Evolutionary conservation across 306 rosid genomes (phyloP), one percentile per base, ranked within the genome.

Genomic region (Prunus padus): DNA sequence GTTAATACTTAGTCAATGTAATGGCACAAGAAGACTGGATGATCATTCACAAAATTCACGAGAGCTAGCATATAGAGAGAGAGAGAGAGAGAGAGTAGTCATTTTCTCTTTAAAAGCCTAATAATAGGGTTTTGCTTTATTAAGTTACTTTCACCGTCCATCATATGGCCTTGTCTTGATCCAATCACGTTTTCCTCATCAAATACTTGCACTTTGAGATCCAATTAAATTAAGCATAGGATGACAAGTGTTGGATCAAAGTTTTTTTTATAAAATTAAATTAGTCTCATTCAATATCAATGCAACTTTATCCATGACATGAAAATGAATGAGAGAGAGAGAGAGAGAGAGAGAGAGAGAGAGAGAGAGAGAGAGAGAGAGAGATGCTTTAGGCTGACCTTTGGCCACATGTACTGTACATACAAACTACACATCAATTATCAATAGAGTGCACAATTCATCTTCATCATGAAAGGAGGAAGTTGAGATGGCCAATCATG

Each of bases 11-110:
- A 46, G 3, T 45, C 45, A 20, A 20, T 22, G 18, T 22, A 19
- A 18, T 65, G 70, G 70, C 51, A 42, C 19, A 65, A 65, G 52
- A n/a, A 65, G 70, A 65, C 40, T 67, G 55, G 56, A 44, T 23
- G 25, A 26, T 31, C 33, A 8, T 19, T 18, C 46, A 18, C 67
- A 45, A 47, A 25, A 49, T 68, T 49, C 73, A 68, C 59, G 60
- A 68, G 73, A 18, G 59, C 7, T 26, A 26, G 3, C 13, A 8
- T 37, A 6, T 6, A 31, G 37, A 37, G 42, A 37, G 2, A 37
- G 9, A 37, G 42, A 37, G 42, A 37, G 42, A 37, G 42, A 37
- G 42, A 37, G 9, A 11, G 8, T 7, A 10, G 42, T 61, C 15
- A 31, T 28, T 63, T 30, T 63, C 23, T 28, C 46, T 16, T 30